Evolutionary conservation across 257 asterid species (phyloP).

Genomic region (Capsicum chinense): DNA sequence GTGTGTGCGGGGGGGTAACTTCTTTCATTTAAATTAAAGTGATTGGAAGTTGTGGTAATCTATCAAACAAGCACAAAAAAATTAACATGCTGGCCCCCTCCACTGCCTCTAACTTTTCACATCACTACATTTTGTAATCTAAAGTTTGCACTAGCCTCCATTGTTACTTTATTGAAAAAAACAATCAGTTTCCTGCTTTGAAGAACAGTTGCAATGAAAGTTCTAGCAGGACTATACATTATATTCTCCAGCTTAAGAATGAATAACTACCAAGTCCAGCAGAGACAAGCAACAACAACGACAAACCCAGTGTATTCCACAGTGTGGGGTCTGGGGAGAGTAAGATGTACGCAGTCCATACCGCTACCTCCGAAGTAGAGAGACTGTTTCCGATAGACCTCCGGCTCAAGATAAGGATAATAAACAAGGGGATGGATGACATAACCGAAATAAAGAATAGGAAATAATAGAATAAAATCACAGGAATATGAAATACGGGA

Average conservation of each 20-base stretch:
- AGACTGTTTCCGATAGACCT: too few species aligned
- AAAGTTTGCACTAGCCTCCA: not conserved
- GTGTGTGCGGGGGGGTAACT: not conserved
- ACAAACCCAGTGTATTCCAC: too few species aligned
- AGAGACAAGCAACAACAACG: not conserved
- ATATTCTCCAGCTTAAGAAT: not conserved
- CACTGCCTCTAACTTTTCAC: not conserved
- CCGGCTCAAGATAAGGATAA: too few species aligned
- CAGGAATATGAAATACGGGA: too few species aligned
- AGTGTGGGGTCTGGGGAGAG: too few species aligned
- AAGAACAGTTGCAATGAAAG: not conserved
- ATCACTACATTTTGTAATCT: not conserved
- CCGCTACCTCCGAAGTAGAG: too few species aligned
- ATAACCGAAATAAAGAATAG: too few species aligned
- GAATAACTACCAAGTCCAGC: not conserved
- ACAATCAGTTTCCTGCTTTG: not conserved
- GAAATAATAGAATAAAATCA: too few species aligned
- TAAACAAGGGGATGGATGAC: too few species aligned
- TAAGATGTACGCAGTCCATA: too few species aligned
- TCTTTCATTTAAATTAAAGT: conserved; percentile 21
- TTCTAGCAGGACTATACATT: conserved; percentile 16
- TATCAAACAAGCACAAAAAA: conserved; percentile 15
- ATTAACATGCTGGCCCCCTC: conserved; percentile 10
- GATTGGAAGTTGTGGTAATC: conserved; percentile 10
- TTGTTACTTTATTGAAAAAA: not conserved